These are phyloP conservation scores for Debaryomycetaceae sp. DNA, from an alignment of 1,139 yeast species.

Conservation along the genomic window DNA sequence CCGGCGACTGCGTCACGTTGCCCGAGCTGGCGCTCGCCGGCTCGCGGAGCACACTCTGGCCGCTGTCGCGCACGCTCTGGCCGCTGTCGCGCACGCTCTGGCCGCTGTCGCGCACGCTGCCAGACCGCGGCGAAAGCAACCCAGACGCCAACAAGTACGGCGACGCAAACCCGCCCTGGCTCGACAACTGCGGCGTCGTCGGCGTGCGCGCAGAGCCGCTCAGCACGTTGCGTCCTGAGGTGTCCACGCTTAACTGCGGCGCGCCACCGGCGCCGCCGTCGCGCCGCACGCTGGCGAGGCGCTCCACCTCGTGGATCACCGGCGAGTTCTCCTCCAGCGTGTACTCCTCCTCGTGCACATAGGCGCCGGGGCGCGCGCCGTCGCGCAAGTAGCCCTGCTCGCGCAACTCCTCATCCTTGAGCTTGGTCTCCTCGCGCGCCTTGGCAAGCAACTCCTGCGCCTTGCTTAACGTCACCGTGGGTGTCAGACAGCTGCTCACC, in stretches of 20 bases:
- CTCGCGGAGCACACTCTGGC: slow-evolving; percentile 3
- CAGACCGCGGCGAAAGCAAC: slow-evolving; percentile 44
- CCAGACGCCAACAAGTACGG: slow-evolving; percentile 62
- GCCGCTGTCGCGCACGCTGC: slow-evolving; percentile 10
- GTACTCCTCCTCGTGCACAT: slow-evolving; percentile 9
- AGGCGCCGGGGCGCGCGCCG: slow-evolving; percentile 11
- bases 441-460: slow-evolving; percentile 85
- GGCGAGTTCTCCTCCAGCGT: slow-evolving; percentile 20
- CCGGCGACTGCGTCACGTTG: slow-evolving; percentile 9
- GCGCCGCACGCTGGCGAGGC: slow-evolving; percentile 19
- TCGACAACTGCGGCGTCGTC: slow-evolving; percentile 26
- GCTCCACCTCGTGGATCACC: slow-evolving; percentile 21
- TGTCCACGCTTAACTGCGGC: slow-evolving; percentile 35
- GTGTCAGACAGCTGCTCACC: slow-evolving; percentile 90
- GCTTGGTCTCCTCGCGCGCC: slow-evolving; percentile 68
- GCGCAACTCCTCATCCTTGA: slow-evolving; percentile 53
- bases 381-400: slow-evolving; percentile 34
- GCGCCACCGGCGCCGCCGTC: slow-evolving; percentile 13
- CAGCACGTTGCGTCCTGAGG: slow-evolving; percentile 11
- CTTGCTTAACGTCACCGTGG: slow-evolving; percentile 79
- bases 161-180: slow-evolving; percentile 48
- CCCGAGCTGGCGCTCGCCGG: slow-evolving; percentile 4
- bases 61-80: no score
- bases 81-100: no score
- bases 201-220: slow-evolving; percentile 15